Evolutionary conservation across 176 grass and related monocot genomes (phyloP).

Genomic region (Oryza punctata): DNA sequence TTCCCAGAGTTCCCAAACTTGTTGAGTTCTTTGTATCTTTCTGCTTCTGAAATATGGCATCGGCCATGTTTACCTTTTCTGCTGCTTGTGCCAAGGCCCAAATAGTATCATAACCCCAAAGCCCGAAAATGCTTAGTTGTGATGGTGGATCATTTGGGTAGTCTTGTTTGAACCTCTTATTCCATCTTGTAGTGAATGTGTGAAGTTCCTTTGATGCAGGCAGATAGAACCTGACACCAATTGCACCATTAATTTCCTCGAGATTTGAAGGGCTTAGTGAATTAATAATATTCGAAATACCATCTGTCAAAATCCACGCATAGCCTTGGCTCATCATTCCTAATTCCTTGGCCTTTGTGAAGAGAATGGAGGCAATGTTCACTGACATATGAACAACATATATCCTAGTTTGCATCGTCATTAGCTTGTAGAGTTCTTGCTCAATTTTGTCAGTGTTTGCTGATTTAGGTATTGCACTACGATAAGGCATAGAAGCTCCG

Average conservation of each 20-base stretch:
- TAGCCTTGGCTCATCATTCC: slow-evolving; percentile 55
- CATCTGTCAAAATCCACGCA: slow-evolving; percentile 65
- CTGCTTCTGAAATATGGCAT: neutral
- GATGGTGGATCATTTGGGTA: slow-evolving; percentile 29
- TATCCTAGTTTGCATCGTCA: slow-evolving; percentile 54
- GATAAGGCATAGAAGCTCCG: slow-evolving; percentile 44
- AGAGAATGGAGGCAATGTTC: slow-evolving; percentile 33
- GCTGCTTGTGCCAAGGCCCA: slow-evolving; percentile 67
- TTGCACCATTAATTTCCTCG: slow-evolving; percentile 46
- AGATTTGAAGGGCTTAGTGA: slow-evolving; percentile 38
- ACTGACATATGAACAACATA: slow-evolving; percentile 61
- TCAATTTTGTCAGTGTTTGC: slow-evolving; percentile 26
- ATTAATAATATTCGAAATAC: slow-evolving; percentile 37
- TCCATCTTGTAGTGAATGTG: slow-evolving; percentile 54
- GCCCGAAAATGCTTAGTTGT: slow-evolving; percentile 32
- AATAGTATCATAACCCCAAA: slow-evolving; percentile 60
- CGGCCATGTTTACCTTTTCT: slow-evolving; percentile 27
- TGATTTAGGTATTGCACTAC: slow-evolving; percentile 32
- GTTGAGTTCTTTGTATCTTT: slow-evolving; percentile 1
- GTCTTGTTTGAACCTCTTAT: slow-evolving; percentile 31
- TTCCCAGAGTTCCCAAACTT: slow-evolving; percentile 30
- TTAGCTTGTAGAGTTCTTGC: slow-evolving; percentile 41
- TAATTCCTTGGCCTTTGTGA: slow-evolving; percentile 44
- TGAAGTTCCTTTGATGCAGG: slow-evolving; percentile 24
- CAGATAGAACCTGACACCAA: slow-evolving; percentile 46